A percentile compares a stretch with the other conserved stretches of the same genome.
phyloP scores from a whole-genome alignment of 148 eudicot genomes.

The Rhododendron molle region DNA sequence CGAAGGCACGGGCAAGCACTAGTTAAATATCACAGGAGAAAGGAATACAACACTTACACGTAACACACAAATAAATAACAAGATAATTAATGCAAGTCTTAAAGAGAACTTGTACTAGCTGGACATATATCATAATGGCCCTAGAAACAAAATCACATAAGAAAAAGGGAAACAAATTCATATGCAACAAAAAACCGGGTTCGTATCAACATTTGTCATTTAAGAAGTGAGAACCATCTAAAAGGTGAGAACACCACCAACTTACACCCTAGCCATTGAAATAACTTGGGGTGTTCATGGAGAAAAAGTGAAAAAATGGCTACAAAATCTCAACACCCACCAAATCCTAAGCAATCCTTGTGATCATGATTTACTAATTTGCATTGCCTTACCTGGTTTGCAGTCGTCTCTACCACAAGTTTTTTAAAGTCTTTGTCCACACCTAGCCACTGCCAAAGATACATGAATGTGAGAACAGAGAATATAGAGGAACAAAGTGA shows the following conservation, averaged over 20 bases:
- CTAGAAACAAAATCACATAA: neutral
- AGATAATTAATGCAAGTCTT: neutral
- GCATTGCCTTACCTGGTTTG: slow-evolving; percentile 65
- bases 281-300: neutral
- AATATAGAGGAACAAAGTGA: neutral
- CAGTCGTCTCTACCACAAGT: slow-evolving; percentile 90
- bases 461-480: neutral
- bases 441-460: slow-evolving; percentile 85
- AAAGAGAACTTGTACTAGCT: neutral
- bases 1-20: too few relatives aligned
- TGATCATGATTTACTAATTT: neutral
- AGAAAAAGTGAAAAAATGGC: neutral
- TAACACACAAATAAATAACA: neutral
- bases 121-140: neutral
- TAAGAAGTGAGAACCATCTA: neutral
- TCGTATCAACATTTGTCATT: neutral
- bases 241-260: neutral
- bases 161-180: neutral
- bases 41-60: neutral
- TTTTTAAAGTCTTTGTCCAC: slow-evolving; percentile 72
- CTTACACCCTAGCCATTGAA: neutral
- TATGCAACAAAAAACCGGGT: neutral
- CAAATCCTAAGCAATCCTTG: neutral
- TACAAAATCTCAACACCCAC: neutral
- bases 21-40: neutral